Evolutionary conservation across 352 stramenopile species (phyloP).

Genomic region (Globisporangium perplexum): DNA sequence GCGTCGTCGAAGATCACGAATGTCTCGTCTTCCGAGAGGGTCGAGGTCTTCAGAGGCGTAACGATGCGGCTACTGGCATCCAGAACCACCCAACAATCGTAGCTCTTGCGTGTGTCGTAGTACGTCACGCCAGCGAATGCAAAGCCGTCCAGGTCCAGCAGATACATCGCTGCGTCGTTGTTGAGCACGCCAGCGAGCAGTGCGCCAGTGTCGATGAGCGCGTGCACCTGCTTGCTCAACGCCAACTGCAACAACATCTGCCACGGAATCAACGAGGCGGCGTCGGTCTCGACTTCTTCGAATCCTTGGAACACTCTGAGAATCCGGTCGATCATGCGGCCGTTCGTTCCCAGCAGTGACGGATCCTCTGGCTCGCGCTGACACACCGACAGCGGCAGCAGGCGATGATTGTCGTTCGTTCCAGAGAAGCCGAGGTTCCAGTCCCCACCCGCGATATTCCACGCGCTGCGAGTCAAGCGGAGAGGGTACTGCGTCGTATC

Average conservation of each 20-base stretch:
- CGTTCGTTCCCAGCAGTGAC: conserved; percentile 68
- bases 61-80: conserved; percentile 44
- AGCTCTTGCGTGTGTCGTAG: conserved; percentile 51
- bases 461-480: conserved; percentile 65
- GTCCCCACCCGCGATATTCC: conserved; percentile 68
- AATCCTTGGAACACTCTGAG: conserved; percentile 30
- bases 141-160: conserved; percentile 27
- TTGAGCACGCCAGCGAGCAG: conserved; percentile 66
- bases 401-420: conserved; percentile 85
- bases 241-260: conserved; percentile 35
- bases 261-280: conserved; percentile 22
- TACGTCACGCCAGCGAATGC: conserved; percentile 68
- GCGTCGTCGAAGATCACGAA: conserved; percentile 92
- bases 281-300: conserved; percentile 17
- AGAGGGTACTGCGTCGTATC: conserved; percentile 82
- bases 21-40: conserved; percentile 71
- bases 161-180: conserved; percentile 39
- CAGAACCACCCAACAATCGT: conserved; percentile 74
- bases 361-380: conserved; percentile 54
- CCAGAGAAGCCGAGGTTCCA: conserved; percentile 81
- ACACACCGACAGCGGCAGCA: conserved; percentile 64
- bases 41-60: conserved; percentile 46
- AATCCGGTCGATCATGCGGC: conserved; percentile 83
- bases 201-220: conserved; percentile 84
- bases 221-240: conserved; percentile 35